A percentile compares a stretch with the other conserved stretches of the same genome.
phyloP scores from a whole-genome alignment of 495 filamentous ascomycete species.

The Penicillium antarcticum region DNA sequence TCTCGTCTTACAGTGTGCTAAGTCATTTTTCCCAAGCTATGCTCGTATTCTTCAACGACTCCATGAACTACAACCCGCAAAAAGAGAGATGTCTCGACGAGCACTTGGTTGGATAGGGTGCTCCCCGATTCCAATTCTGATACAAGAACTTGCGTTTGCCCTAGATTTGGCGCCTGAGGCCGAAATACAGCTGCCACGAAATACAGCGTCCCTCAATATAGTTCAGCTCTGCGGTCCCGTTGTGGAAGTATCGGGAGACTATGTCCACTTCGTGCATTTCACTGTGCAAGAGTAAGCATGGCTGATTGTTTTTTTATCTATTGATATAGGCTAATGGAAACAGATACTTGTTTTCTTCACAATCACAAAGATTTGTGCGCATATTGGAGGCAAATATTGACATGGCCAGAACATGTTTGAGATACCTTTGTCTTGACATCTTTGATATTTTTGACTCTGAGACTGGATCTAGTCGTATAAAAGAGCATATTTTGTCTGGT shows the following conservation, averaged over 20 bases:
- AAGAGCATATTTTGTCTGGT: too few species aligned
- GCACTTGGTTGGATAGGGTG: background rate
- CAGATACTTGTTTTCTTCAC: too few species aligned
- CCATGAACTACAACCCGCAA: background rate
- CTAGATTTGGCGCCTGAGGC: background rate
- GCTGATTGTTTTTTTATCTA: too few species aligned
- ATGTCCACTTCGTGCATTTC: constrained; percentile 9
- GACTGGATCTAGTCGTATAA: too few species aligned
- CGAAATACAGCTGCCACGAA: background rate
- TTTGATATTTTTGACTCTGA: background rate
- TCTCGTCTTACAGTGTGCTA: too few species aligned
- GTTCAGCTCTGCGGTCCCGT: background rate
- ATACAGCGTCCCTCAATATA: background rate
- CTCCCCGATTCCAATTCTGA: background rate
- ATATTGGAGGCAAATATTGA: background rate
- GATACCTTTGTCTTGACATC: background rate
- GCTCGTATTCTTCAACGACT: background rate
- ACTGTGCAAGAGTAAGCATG: constrained; percentile 10
- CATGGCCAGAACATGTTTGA: background rate
- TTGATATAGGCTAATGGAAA: too few species aligned
- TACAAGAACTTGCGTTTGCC: background rate
- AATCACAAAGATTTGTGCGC: too few species aligned
- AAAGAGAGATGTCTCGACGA: background rate
- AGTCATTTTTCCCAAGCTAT: too few species aligned
- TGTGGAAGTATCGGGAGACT: background rate